Evolutionary conservation across 257 asterid genomes (phyloP).

Genomic region (Penstemon eatonii): DNA sequence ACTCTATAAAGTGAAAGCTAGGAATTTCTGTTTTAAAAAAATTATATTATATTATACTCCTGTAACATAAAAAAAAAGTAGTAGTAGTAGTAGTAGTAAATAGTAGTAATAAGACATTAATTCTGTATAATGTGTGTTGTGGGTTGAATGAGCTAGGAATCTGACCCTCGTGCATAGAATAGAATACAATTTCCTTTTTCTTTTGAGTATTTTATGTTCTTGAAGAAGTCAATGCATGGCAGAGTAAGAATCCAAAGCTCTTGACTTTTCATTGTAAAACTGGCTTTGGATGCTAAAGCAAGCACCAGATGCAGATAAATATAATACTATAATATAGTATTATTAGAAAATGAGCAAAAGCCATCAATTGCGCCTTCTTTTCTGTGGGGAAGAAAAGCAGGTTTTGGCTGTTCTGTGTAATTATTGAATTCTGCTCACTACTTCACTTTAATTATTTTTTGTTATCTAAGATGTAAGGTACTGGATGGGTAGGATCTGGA

Average conservation of each 20-base stretch:
- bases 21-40: slow-evolving; percentile 22
- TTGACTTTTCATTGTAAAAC: slow-evolving; percentile 36
- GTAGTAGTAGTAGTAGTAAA: no score
- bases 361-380: slow-evolving; percentile 55
- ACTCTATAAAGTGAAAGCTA: slow-evolving; percentile 40
- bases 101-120: not conserved
- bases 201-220: slow-evolving; percentile 33
- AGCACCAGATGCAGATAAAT: not conserved
- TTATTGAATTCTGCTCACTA: not conserved
- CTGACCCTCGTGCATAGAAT: slow-evolving; percentile 41
- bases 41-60: not conserved
- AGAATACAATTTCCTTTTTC: not conserved
- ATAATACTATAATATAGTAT: no score
- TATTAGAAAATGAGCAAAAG: slow-evolving; percentile 37
- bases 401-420: slow-evolving; percentile 33
- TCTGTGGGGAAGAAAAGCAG: slow-evolving; percentile 31
- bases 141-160: slow-evolving; percentile 31
- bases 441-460: slow-evolving; percentile 18
- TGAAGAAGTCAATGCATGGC: slow-evolving; percentile 35
- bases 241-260: slow-evolving; percentile 56
- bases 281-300: slow-evolving; percentile 46
- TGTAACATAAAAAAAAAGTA: slow-evolving; percentile 23
- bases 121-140: not conserved
- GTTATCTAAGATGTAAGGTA: no score
- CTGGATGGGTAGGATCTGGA: no score